Evolutionary conservation across 148 eudicot species (phyloP).

Genomic region (Silene latifolia): DNA sequence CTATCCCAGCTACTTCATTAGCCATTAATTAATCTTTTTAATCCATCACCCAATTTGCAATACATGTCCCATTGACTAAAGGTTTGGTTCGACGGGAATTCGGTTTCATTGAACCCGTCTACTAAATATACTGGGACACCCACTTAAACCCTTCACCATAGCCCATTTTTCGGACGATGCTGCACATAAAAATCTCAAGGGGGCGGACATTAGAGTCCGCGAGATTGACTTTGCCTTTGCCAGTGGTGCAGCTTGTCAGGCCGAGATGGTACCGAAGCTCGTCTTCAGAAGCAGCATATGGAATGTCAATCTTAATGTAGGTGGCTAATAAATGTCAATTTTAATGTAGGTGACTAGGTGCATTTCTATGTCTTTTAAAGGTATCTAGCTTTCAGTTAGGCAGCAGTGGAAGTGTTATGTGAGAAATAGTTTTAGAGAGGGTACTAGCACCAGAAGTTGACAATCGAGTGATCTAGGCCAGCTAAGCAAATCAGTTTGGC

Average conservation of each 20-base stretch:
- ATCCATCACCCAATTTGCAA: too few relatives aligned
- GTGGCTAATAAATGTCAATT: too few relatives aligned
- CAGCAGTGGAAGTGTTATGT: background rate
- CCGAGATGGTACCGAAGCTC: conserved; percentile 56
- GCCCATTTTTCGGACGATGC: conserved; percentile 73
- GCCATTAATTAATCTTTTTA: too few relatives aligned
- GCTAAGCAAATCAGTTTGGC: background rate
- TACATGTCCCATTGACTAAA: background rate
- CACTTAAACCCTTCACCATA: conserved; percentile 71
- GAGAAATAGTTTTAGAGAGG: background rate
- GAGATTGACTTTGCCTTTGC: conserved; percentile 63
- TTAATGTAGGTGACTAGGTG: background rate
- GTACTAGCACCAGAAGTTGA: too few relatives aligned
- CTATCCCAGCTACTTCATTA: background rate
- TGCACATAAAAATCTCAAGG: conserved; percentile 64
- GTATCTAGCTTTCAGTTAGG: background rate
- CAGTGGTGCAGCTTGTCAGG: conserved; percentile 49
- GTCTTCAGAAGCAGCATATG: conserved; percentile 67
- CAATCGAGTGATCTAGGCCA: background rate
- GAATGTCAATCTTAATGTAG: conserved; percentile 66
- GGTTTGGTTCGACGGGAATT: background rate
- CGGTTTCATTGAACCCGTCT: conserved; percentile 1
- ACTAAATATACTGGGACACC: conserved; percentile 64
- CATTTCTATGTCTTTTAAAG: background rate
- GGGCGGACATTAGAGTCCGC: conserved; percentile 57